Base-by-base conservation (phyloP, 345 rosid species). In the Hibiscus mutabilis region DNA sequence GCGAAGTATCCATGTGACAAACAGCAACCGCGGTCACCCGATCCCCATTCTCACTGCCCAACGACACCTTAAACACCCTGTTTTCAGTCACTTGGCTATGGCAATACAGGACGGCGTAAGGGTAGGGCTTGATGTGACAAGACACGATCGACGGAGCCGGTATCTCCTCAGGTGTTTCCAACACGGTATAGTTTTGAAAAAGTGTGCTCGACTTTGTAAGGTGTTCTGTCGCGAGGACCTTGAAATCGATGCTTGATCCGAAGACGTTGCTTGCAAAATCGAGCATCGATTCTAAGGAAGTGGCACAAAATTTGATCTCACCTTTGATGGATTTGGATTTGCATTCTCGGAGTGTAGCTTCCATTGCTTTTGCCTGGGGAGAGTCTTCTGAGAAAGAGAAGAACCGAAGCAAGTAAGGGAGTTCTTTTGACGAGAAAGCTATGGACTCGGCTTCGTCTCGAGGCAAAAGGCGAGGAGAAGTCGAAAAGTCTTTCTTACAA, bases 201-300 rank as follows among this genome's bases (percentile, higher is more conserved):
- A 0, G 15, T 27, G 67, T 31, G 0, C 57, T 55, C 0, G 82
- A 70, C 10, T 71, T 74, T 6, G 68, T 59, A 6, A 83, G 60
- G 53, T 77, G 78, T 56, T 24, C 21, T 0, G 87, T 84, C 22
- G 67, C 58, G 8, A 83, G 2, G 8, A 61, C 60, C 27, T 55
- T 42, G 72, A 82, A 74, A 3, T 31, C 9, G 2, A 70, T 53
- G 1, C 40, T 64, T 1, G 16, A 69, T 21, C 83, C 86, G 13
- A 86, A 68, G 37, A 62, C 31, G 15, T 49, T 24, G n/a, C 22
- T 80, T 1, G 70, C 82, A 35, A 72, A 85, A 33, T 78, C 91
- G 19, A 81, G 79, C 87, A 79, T 78, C 69, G 87, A 79, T 64
- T 87, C 86, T 2, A 82, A 53, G 14, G 89, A 85, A 35, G 86